Evolutionary conservation across 345 rosid species (phyloP).

Genomic region (Gossypioides kirkii): DNA sequence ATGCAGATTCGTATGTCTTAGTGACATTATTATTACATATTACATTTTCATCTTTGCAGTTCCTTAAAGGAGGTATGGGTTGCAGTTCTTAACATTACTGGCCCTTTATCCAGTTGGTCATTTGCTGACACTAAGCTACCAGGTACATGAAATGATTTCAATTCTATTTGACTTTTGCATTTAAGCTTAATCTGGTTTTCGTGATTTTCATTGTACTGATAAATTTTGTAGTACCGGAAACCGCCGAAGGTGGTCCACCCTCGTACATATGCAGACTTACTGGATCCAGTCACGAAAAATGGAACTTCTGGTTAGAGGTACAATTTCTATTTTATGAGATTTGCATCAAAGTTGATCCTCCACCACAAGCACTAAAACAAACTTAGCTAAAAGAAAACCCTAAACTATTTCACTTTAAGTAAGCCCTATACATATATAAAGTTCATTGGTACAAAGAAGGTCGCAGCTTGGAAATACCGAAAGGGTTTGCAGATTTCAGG

Average conservation of each 20-base stretch:
- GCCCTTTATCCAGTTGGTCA: constrained; percentile 93
- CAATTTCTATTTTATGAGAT: constrained; percentile 3
- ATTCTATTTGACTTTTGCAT: background rate
- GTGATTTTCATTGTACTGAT: background rate
- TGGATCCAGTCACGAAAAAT: constrained; percentile 60
- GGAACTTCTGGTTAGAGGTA: constrained; percentile 97
- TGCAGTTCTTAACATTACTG: constrained; percentile 81
- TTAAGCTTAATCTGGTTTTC: background rate
- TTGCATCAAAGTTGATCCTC: background rate
- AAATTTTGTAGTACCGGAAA: constrained; percentile 57
- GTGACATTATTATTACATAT: background rate
- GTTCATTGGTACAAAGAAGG: no score
- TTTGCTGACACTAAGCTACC: constrained; percentile 73
- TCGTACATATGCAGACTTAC: constrained; percentile 83
- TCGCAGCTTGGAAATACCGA: no score
- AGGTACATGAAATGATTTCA: constrained; percentile 31
- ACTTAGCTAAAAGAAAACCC: background rate
- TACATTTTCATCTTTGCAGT: constrained; percentile 36
- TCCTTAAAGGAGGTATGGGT: constrained; percentile 90
- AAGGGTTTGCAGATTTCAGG: no score
- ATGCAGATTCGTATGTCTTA: background rate
- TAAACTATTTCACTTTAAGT: background rate
- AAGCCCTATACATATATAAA: background rate
- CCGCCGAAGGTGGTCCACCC: constrained; percentile 58
- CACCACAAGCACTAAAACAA: background rate